These are phyloP conservation scores for Hericium rajendrae DNA, from an alignment of 768 basidiomycete species.

Conservation along the genomic window DNA sequence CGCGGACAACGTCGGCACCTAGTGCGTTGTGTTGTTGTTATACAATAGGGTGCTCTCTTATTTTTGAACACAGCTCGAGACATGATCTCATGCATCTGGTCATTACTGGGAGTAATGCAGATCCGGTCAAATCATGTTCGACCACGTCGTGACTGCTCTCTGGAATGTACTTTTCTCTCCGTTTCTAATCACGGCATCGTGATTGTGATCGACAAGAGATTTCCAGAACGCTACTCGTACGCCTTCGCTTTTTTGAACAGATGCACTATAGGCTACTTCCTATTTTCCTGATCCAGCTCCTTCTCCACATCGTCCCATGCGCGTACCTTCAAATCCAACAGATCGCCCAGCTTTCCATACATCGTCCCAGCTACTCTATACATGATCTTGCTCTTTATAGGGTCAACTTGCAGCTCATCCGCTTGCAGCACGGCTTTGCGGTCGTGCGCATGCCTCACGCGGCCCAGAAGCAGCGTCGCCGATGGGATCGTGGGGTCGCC, in stretches of 20 bases:
- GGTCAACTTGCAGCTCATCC: constrained; percentile 34
- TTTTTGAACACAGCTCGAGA: not conserved
- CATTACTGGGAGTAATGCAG: not conserved
- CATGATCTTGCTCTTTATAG: constrained; percentile 37
- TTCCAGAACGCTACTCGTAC: too few species aligned
- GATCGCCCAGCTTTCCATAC: constrained; percentile 39
- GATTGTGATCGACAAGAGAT: too few species aligned
- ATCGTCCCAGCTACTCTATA: constrained; percentile 46
- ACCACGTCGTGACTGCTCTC: too few species aligned
- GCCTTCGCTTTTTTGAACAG: too few species aligned
- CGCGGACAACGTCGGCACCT: not conserved
- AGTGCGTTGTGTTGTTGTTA: not conserved
- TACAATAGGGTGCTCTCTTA: not conserved
- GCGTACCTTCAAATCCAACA: constrained; percentile 25
- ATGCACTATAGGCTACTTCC: too few species aligned
- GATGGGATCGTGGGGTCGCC: constrained; percentile 25
- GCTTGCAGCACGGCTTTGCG: constrained; percentile 36
- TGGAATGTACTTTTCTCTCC: too few species aligned
- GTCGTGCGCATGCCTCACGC: constrained; percentile 45
- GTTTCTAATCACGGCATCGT: too few species aligned
- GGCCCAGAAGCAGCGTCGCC: constrained; percentile 40
- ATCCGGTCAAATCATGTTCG: not conserved
- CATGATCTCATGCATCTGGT: not conserved
- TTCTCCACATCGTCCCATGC: too few species aligned
- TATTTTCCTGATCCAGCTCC: too few species aligned